These are phyloP conservation scores for Madurella fahalii DNA, from an alignment of 2,329 filamentous ascomycete species.

Conservation along the genomic window DNA sequence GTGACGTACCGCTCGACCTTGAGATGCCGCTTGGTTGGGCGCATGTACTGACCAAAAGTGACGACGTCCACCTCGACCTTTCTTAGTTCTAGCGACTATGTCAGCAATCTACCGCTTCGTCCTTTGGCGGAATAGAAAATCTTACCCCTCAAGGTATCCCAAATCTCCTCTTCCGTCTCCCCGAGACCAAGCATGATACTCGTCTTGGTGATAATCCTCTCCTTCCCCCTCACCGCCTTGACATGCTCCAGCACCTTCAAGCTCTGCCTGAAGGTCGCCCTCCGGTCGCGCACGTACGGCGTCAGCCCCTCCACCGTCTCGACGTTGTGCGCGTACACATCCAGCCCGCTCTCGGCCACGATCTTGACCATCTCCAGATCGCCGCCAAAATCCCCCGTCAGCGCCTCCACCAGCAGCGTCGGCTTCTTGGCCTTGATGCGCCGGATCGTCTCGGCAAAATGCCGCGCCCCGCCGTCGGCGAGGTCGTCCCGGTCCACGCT, in stretches of 20 bases:
- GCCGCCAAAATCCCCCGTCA: slow-evolving; percentile 84
- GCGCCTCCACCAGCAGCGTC: slow-evolving; percentile 71
- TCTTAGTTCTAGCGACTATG: slow-evolving; percentile 60
- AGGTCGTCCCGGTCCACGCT: slow-evolving; percentile 92
- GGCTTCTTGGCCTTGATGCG: slow-evolving; percentile 86
- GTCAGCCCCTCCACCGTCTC: slow-evolving; percentile 92
- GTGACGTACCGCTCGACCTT: slow-evolving; percentile 94
- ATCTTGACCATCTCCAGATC: slow-evolving; percentile 81
- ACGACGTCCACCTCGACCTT: slow-evolving; percentile 84
- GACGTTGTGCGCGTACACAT: slow-evolving; percentile 96
- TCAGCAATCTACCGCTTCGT: neutral
- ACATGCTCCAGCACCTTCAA: slow-evolving; percentile 74
- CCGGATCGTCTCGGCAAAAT: slow-evolving; percentile 91
- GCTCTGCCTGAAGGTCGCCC: slow-evolving; percentile 85
- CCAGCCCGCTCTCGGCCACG: slow-evolving; percentile 82
- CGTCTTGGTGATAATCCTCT: slow-evolving; percentile 92
- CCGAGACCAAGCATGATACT: slow-evolving; percentile 95
- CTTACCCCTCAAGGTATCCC: slow-evolving; percentile 67
- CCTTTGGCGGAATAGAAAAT: neutral
- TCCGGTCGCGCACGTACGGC: slow-evolving; percentile 81
- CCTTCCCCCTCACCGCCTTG: slow-evolving; percentile 65
- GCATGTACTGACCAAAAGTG: slow-evolving; percentile 99
- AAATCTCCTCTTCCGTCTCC: slow-evolving; percentile 83
- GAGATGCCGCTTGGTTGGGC: slow-evolving; percentile 95
- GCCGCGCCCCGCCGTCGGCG: slow-evolving; percentile 77